Conservation (phyloP, 73 alveolate species). For the Uronychia binucleata region DNA sequence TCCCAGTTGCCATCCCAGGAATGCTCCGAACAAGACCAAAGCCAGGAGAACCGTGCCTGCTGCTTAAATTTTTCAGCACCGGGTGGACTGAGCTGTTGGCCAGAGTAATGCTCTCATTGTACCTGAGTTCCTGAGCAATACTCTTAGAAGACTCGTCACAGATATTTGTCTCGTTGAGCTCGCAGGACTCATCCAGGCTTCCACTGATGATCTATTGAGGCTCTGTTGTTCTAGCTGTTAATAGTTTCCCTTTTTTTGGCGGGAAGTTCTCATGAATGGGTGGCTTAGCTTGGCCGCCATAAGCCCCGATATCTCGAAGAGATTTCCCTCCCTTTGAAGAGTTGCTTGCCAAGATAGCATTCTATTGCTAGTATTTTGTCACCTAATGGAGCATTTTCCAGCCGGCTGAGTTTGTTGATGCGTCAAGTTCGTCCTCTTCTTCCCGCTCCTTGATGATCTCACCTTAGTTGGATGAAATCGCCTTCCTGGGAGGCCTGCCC, state of each 20-base stretch:
- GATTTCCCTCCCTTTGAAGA: no score
- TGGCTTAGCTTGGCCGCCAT: background rate
- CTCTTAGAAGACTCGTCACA: background rate
- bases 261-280: no score
- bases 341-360: no score
- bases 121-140: background rate
- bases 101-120: background rate
- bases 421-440: background rate
- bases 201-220: background rate
- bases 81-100: background rate
- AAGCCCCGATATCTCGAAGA: no score
- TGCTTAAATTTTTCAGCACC: background rate
- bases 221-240: no score
- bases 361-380: no score
- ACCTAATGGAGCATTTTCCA: no score
- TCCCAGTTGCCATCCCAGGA: background rate
- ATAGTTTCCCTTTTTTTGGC: no score
- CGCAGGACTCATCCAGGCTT: background rate
- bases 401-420: no score
- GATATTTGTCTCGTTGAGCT: background rate
- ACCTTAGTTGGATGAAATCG: background rate
- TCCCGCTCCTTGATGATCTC: background rate
- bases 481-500: background rate
- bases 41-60: background rate
- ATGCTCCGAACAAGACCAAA: no score